Conservation (phyloP, 495 filamentous ascomycete genomes). For the Aspergillus cristatus region DNA sequence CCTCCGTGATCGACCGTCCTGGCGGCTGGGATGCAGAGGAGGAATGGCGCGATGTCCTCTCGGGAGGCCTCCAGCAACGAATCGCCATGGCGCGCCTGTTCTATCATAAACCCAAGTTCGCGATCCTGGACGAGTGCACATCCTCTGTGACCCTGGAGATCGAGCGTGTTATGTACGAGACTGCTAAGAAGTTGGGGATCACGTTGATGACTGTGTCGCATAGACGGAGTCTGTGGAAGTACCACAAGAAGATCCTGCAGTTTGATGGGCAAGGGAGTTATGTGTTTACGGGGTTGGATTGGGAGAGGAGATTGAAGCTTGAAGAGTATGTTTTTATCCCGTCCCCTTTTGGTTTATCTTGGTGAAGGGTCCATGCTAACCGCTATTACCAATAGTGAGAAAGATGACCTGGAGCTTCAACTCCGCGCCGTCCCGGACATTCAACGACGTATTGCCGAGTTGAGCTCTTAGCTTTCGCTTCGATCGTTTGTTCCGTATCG, state of each 20-base stretch:
- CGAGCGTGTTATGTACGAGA: constrained; percentile 94
- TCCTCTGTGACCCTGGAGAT: constrained; percentile 86
- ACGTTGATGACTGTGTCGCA: constrained; percentile 96
- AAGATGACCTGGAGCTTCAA: constrained; percentile 82
- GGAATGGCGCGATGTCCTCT: constrained; percentile 90
- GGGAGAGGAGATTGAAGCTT: constrained; percentile 70
- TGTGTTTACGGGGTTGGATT: constrained; percentile 85
- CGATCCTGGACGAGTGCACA: constrained; percentile 96
- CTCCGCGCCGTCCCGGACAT: constrained; percentile 79
- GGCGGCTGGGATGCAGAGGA: constrained; percentile 90
- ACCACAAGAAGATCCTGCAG: constrained; percentile 86
- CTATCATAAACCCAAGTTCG: constrained; percentile 82
- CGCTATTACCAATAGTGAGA: constrained; percentile 55
- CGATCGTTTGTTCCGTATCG: too few relatives aligned
- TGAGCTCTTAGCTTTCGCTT: too few relatives aligned
- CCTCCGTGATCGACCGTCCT: constrained; percentile 70
- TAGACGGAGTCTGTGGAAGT: constrained; percentile 87
- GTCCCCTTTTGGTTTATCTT: too few relatives aligned
- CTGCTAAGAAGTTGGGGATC: constrained; percentile 80
- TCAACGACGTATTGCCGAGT: constrained; percentile 72
- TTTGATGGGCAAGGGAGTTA: constrained; percentile 92
- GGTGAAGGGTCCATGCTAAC: too few relatives aligned
- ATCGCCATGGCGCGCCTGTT: constrained; percentile 95
- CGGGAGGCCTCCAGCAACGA: constrained; percentile 88
- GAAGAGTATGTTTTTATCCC: constrained; percentile 59